Evolutionary conservation across 2,329 filamentous ascomycete species (phyloP), one percentile per base, ranked within the genome.

Genomic region (Botrytis medusae): DNA sequence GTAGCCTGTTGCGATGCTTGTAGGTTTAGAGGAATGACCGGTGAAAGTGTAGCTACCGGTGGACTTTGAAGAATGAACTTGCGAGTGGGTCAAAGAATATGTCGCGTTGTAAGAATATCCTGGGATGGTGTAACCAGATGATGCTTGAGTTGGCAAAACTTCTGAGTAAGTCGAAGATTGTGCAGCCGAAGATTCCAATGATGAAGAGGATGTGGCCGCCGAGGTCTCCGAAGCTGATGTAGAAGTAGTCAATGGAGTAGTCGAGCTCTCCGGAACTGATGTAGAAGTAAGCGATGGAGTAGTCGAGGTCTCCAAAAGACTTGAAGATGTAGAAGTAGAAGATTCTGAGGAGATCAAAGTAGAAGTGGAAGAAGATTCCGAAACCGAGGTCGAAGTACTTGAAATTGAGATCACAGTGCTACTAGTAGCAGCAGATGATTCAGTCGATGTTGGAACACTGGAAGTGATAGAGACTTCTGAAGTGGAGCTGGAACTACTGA

Each of bases 401-500:
- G 71, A n/a, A 4, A 34, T 16, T 25, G 61, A 46, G 40, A 20
- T 65, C 40, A 44, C 48, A 51, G 44, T 67, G 46, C 29, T 40
- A 37, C 64, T 51, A 16, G 51, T 16, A 7, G 68, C 62, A 29
- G 65, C 10, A n/a, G 48, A 63, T 16, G 44, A 51, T 9, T 37
- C 64, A 18, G 42, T 67, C n/a, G 73, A 72, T 25, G 60, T 62
- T 16, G 64, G 46, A 1, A 44, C n/a, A 59, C 40, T 65, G 44
- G 46, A 54, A 29, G 51, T 62, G n/a, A 44, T 63, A 10, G 68
- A 59, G 44, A 44, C 57, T 34, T 63, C 42, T 2, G 60, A 54
- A n/a, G 65, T 61, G n/a, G 59, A 71, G n/a, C 64, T 74, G 6
- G 70, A 72, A 67, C 64, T 67, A 42, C 63, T 51, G 12, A 29